Percentiles rank a stretch among this genome's conserved stretches.
phyloP scores from a whole-genome alignment of 2,329 filamentous ascomycete genomes.

The Didymellaceae sp. region DNA sequence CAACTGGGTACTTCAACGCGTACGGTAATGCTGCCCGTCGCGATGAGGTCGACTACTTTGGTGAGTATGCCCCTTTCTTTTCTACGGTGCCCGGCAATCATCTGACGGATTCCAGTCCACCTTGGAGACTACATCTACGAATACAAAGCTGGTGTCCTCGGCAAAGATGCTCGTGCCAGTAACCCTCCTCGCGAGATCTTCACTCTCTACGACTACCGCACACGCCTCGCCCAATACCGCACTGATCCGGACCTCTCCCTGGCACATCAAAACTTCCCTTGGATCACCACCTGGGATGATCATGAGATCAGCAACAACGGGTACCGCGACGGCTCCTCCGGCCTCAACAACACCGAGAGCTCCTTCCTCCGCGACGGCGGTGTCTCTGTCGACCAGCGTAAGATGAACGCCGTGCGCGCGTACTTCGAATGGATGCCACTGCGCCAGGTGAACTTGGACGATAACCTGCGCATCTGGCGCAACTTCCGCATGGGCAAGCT shows the following conservation, averaged over 20 bases:
- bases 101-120: slow-evolving; percentile 22
- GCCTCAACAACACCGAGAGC: slow-evolving; percentile 53
- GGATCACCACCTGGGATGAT: slow-evolving; percentile 57
- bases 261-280: slow-evolving; percentile 50
- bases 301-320: slow-evolving; percentile 52
- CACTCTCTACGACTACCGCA: slow-evolving; percentile 55
- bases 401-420: slow-evolving; percentile 56
- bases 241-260: slow-evolving; percentile 50
- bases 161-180: slow-evolving; percentile 14
- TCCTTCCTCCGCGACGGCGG: slow-evolving; percentile 50
- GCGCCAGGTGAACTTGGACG: slow-evolving; percentile 53
- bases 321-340: slow-evolving; percentile 49
- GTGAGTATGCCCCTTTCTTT: not conserved
- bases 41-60: slow-evolving; percentile 53
- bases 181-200: slow-evolving; percentile 34
- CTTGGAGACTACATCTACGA: slow-evolving; percentile 56
- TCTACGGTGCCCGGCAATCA: not conserved
- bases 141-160: slow-evolving; percentile 8
- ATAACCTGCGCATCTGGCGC: slow-evolving; percentile 50
- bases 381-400: slow-evolving; percentile 52
- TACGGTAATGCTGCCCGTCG: slow-evolving; percentile 52
- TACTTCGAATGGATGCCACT: slow-evolving; percentile 56
- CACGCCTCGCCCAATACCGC: slow-evolving; percentile 49
- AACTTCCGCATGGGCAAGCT: slow-evolving; percentile 49
- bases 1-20: slow-evolving; percentile 58